Conservation (phyloP, 345 rosid species). For the Lepidium didymum region DNA sequence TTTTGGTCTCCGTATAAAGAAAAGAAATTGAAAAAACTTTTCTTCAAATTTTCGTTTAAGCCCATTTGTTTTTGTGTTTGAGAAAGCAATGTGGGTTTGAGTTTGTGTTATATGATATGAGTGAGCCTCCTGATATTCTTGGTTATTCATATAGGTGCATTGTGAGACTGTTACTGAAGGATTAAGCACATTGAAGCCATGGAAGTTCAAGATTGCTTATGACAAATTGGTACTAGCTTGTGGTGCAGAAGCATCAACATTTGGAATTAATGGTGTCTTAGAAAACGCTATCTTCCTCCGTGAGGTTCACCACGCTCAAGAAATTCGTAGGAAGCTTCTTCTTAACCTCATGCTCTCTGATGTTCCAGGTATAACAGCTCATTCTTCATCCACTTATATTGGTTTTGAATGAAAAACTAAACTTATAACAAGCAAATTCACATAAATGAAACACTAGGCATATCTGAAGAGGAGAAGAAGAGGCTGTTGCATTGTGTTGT, state of each 20-base stretch:
- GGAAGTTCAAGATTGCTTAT: slow-evolving; percentile 76
- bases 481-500: slow-evolving; percentile 83
- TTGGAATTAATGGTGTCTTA: slow-evolving; percentile 81
- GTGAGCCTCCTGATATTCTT: neutral
- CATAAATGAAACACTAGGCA: slow-evolving; percentile 36
- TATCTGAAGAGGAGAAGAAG: slow-evolving; percentile 66
- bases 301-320: slow-evolving; percentile 91
- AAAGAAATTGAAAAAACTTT: too few species aligned
- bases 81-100: neutral
- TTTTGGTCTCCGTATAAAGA: too few species aligned
- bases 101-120: neutral
- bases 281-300: slow-evolving; percentile 87
- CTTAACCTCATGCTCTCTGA: slow-evolving; percentile 90
- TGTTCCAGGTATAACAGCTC: slow-evolving; percentile 54
- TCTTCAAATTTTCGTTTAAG: too few species aligned
- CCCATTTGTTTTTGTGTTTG: neutral
- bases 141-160: slow-evolving; percentile 45
- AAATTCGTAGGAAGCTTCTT: slow-evolving; percentile 86
- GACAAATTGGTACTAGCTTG: slow-evolving; percentile 86
- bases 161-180: slow-evolving; percentile 66
- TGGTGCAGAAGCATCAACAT: slow-evolving; percentile 90
- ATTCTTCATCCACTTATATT: neutral
- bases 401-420: neutral
- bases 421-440: neutral
- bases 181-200: slow-evolving; percentile 46